Base-by-base conservation (phyloP, 257 asterid species). In the Scutellaria galericulata region DNA sequence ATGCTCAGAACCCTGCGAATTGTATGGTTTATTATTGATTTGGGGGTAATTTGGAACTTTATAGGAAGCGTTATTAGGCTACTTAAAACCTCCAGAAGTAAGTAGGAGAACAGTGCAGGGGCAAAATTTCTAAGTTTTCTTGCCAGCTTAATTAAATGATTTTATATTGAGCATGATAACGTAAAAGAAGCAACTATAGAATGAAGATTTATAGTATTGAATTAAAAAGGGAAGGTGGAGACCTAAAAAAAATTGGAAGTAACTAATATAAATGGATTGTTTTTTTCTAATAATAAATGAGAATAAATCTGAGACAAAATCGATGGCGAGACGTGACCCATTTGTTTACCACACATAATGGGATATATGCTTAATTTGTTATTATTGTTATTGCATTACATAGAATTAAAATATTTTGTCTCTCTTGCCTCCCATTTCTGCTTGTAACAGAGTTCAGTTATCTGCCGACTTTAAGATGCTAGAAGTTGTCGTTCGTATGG, bases 401-500 rank as follows among this genome's bases (percentile, higher is more conserved):
- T 39, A 24, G 5, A 40, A 65, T 18, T 31, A 9, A 55, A 42
- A 31, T 31, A 31, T 31, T 31, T 22, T 14, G 4, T 35, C 9
- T 22, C 45, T 46, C 22, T 62, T 73, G 48, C 7, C 27, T 67
- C 68, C 9, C 9, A 14, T 15, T 44, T 62, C 18, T 3, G 53
- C 53, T 5, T 73, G 64, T 39, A 52, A 72, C 48, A 51, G 44
- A 35, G 71, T 74, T 74, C 44, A 65, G 47, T 63, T 39, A 40
- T 6, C 37, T 67, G 53, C 54, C 67, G 56, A 41, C 65, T 4
- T 71, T 67, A 41, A 37, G 58, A 42, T 59, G 64, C 47, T 20
- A 41, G 65, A 50, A 52, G 67, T 1, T 58, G 50, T 39, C 41
- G 0, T 59, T 64, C 5, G 20, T 39, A 58, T 58, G 70, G n/a